phyloP scores from a whole-genome alignment of 331 rosid genomes.

The Telfairia occidentalis region DNA sequence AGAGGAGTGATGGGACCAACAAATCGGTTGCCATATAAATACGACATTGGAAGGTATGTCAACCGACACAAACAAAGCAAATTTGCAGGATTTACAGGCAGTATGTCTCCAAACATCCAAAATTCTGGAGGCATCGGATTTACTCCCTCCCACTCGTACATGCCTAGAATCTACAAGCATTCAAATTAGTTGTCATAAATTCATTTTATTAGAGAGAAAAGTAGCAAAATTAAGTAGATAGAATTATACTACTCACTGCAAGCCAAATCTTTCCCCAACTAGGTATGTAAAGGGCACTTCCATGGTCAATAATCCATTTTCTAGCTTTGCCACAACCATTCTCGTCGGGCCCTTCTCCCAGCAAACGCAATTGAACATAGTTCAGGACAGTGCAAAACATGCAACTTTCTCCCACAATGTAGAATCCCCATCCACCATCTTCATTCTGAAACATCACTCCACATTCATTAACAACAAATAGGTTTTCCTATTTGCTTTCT shows the following conservation, averaged over 20 bases:
- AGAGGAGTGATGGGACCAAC: constrained; percentile 22
- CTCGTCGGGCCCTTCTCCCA: neutral
- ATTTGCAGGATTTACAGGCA: neutral
- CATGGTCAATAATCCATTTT: neutral
- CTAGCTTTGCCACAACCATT: neutral
- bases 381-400: neutral
- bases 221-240: neutral
- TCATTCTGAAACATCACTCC: too few relatives aligned
- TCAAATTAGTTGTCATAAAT: neutral
- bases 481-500: too few relatives aligned
- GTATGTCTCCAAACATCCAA: neutral
- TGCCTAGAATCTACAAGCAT: neutral
- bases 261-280: constrained; percentile 6
- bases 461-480: too few relatives aligned
- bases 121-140: constrained; percentile 1
- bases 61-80: neutral
- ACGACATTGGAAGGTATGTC: neutral
- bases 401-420: neutral
- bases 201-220: neutral
- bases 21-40: neutral
- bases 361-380: neutral
- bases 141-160: neutral
- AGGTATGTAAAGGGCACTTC: neutral
- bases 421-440: constrained; percentile 4
- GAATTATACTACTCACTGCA: neutral